Base-by-base conservation (phyloP, 768 basidiomycete genomes). In the Trametes punicea region DNA sequence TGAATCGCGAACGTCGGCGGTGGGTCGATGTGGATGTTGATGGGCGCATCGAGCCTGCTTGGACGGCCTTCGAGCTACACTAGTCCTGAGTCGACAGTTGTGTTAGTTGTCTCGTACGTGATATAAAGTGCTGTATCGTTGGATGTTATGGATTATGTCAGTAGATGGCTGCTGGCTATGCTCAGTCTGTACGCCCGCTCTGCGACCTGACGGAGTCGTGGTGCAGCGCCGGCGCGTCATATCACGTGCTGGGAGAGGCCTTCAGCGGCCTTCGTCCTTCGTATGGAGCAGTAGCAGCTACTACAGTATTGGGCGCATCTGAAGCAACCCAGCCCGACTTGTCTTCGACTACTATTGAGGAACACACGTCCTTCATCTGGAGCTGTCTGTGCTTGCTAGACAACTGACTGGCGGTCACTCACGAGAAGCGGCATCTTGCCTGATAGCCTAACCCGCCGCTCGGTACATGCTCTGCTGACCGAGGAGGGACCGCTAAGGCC, bases 21-120 rank as follows among this genome's bases (percentile, higher is more conserved):
- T 88, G 87, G 87, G 70, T 85, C 2, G 87, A 88, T 44, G 73
- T 87, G n/a, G 87, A 88, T 62, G 70, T 79, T 59, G 76, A 77
- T 46, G 85, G 82, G 0, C 61, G 47, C n/a, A 65, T 84, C 38
- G 61, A 76, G 27, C 87, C 86, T 10, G 69, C 75, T 6, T 88
- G 86, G 86, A 62, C 71, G 36, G 72, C 84, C 13, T 86, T 83
- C 58, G 75, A 85, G 54, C 62, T 82, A 36, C 83, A 82, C 34
- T 56, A 27, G 44, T 36, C 8, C n/a, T n/a, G n/a, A n/a, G n/a
- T n/a, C n/a, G n/a, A 18, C 13, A 11, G 6, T 4, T 26, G 13
- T n/a, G 18, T 10, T 10, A 16, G 9, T 18, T 38, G 4, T 16
- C 23, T 7, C 10, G 16, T 36, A 15, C 20, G 6, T 38, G 41